phyloP scores from a whole-genome alignment of 2,329 filamentous ascomycete species.

The Alternaria burnsii region DNA sequence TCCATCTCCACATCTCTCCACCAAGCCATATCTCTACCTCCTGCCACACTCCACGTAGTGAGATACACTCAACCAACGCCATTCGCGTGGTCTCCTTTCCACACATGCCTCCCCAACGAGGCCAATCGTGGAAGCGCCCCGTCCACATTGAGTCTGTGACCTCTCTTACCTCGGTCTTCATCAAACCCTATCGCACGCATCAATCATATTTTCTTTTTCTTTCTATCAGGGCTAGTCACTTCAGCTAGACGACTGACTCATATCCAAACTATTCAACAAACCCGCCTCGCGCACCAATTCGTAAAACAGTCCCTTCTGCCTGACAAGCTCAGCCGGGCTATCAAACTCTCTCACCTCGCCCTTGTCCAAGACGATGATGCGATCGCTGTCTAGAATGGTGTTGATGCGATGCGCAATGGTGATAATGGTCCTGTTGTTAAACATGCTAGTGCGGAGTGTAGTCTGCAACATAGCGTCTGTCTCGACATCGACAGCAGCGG shows the following conservation, averaged over 20 bases:
- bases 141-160: background rate
- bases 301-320: conserved; percentile 81
- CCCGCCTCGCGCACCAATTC: conserved; percentile 92
- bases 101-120: background rate
- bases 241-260: conserved; percentile 4
- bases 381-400: conserved; percentile 88
- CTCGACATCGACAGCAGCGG: conserved; percentile 75
- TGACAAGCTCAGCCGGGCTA: conserved; percentile 79
- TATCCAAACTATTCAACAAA: conserved; percentile 58
- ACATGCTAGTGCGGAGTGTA: conserved; percentile 71
- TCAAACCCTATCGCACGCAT: background rate
- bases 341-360: conserved; percentile 94
- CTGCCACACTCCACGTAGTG: background rate
- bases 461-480: conserved; percentile 72
- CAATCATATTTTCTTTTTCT: too few relatives aligned
- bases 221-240: background rate
- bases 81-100: background rate
- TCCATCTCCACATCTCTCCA: background rate
- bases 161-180: rapidly evolving
- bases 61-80: background rate
- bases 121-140: background rate
- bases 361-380: conserved; percentile 91
- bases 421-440: conserved; percentile 93
- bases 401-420: conserved; percentile 98
- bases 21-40: too few relatives aligned